Evolutionary conservation across 306 rosid genomes (phyloP), one percentile per base, ranked within the genome.

Genomic region (Vigna nakashimae): DNA sequence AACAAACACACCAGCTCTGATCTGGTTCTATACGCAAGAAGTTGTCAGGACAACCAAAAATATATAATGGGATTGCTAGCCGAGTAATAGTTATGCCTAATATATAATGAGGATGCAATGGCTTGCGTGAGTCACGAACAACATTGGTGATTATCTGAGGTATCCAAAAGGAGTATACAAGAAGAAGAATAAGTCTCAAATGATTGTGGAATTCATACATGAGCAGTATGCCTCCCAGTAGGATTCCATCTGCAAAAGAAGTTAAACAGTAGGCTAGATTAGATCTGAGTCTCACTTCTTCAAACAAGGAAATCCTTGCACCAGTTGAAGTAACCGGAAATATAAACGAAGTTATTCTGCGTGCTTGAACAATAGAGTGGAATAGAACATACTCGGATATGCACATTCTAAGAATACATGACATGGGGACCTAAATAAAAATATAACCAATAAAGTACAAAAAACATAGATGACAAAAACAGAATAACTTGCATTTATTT

Each of bases 151-250:
- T 83, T 59, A 95, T 95, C 83, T 95, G 99, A 85, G 99, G 99
- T 81, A 95, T 85, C 99, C 99, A 95, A 77, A 95, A 95, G 34
- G 92, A 89, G 91, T 88, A 91, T 86, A 90, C 86, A 26, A 95
- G 92, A 78, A 95, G 92, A 76, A 95, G 86, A 85, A 95, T 85
- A 69, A 89, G 97, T 75, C 89, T 87, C 86, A 91, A 75, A 73
- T 87, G 93, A 87, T 83, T 87, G 80, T 95, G 98, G 80, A 95
- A 95, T 79, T 95, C 99, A 12, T 95, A 95, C 99, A 95, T 95
- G 56, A 95, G 55, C 50, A 95, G 88, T 85, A 95, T 92, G 85
- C 99, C 99, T 62, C 99, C 99, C 90, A 95, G 82, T 77, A 95
- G 92, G 66, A 95, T 91, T 79, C 99, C 99, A 82, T 95, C 99